phyloP scores from a whole-genome alignment of 129 eudicot species.

The Saussurea involucrata region DNA sequence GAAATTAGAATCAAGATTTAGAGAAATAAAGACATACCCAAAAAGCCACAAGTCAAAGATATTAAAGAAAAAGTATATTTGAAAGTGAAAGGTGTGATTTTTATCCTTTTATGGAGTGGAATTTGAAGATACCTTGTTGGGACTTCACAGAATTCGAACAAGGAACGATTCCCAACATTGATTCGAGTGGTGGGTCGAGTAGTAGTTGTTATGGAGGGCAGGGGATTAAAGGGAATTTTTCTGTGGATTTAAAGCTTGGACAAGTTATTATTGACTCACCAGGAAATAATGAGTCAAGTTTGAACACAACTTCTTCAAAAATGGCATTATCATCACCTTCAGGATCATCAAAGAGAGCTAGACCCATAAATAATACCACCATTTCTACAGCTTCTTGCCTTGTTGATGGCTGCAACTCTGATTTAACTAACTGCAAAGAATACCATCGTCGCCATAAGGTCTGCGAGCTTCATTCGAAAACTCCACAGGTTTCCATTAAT shows the following conservation, averaged over 20 bases:
- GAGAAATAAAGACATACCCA: background rate
- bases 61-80: slow-evolving; percentile 19
- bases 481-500: slow-evolving; percentile 56
- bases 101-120: slow-evolving; percentile 44
- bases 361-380: slow-evolving; percentile 24
- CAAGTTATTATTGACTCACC: slow-evolving; percentile 36
- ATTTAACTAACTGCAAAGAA: slow-evolving; percentile 58
- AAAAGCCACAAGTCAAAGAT: slow-evolving; percentile 13
- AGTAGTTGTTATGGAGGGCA: slow-evolving; percentile 30
- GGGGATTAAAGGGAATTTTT: slow-evolving; percentile 42
- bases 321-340: slow-evolving; percentile 40
- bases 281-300: slow-evolving; percentile 28
- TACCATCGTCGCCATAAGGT: slow-evolving; percentile 72
- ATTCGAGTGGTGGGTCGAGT: slow-evolving; percentile 37
- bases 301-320: slow-evolving; percentile 22
- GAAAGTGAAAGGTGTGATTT: slow-evolving; percentile 22
- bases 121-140: slow-evolving; percentile 55
- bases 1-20: background rate
- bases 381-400: slow-evolving; percentile 35
- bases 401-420: slow-evolving; percentile 66
- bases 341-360: slow-evolving; percentile 54
- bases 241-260: slow-evolving; percentile 65
- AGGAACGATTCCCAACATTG: slow-evolving; percentile 45
- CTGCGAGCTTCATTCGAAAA: slow-evolving; percentile 63
- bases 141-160: slow-evolving; percentile 47